Conservation (phyloP, 2,329 filamentous ascomycete species). For the Trichoderma atrobrunneum region DNA sequence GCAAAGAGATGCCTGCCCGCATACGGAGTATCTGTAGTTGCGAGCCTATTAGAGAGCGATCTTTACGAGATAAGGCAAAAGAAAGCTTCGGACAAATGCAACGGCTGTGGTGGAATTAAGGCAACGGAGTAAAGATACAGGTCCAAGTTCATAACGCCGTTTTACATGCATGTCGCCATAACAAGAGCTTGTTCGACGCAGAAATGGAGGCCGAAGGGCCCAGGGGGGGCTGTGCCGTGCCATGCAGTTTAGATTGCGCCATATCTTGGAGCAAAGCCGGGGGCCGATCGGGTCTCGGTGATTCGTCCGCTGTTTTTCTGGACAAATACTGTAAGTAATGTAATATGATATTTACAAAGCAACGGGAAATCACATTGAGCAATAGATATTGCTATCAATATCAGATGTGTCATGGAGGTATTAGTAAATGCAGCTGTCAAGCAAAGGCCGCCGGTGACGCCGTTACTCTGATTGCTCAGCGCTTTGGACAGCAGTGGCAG, state of each 20-base stretch:
- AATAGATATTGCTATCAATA: not conserved
- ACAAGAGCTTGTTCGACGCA: not conserved
- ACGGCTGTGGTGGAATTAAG: not conserved
- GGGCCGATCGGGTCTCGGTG: conserved; percentile 1
- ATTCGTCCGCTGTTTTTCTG: not conserved
- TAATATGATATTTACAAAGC: not conserved
- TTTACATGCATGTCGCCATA: not conserved
- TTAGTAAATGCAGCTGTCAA: not conserved
- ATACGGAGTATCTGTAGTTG: not conserved
- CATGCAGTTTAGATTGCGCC: not conserved
- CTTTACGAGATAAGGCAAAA: not conserved
- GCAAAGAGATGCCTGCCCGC: not conserved
- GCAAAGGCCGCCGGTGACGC: not conserved
- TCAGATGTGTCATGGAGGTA: not conserved
- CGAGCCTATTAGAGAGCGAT: not conserved
- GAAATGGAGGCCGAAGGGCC: not conserved
- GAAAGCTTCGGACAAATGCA: not conserved
- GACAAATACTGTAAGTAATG: not conserved
- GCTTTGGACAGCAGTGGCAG: not conserved
- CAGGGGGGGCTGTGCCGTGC: not conserved
- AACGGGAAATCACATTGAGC: not conserved
- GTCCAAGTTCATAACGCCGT: not conserved
- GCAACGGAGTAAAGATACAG: not conserved
- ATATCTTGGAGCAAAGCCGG: not conserved
- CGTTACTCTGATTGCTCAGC: not conserved